phyloP scores from a whole-genome alignment of 164 flowering plant species.

The Vitis riparia region DNA sequence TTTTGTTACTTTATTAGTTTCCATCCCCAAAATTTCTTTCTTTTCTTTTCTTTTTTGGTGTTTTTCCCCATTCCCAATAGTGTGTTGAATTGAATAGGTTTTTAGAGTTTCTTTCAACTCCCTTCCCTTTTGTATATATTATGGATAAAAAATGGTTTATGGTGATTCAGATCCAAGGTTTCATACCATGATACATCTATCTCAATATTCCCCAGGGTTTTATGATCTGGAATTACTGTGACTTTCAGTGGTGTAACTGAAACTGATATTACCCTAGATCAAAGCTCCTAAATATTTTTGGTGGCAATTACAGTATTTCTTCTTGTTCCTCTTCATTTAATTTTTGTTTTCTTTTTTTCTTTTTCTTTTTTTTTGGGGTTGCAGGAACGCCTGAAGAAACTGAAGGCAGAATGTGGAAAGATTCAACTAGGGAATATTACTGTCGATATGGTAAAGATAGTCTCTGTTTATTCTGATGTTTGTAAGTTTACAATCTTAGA shows the following conservation, averaged over 20 bases:
- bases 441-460: slow-evolving; percentile 79
- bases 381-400: slow-evolving; percentile 92
- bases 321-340: background rate
- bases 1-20: background rate
- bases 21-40: too few relatives aligned
- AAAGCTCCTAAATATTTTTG: background rate
- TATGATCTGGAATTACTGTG: background rate
- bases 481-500: background rate
- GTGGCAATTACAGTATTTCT: background rate
- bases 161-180: too few relatives aligned
- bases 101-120: too few relatives aligned
- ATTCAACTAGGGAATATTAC: slow-evolving; percentile 91
- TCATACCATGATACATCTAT: too few relatives aligned
- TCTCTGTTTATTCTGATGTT: background rate
- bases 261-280: background rate
- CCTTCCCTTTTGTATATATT: too few relatives aligned
- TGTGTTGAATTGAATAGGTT: too few relatives aligned
- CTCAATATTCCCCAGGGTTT: background rate
- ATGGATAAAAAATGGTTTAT: too few relatives aligned
- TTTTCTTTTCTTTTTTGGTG: too few relatives aligned
- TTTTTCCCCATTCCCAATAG: too few relatives aligned
- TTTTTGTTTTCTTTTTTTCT: slow-evolving; percentile 8
- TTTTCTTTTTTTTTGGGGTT: background rate
- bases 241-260: background rate
- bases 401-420: slow-evolving; percentile 85